Evolutionary conservation across 2,329 filamentous ascomycete genomes (phyloP), one percentile per base, ranked within the genome.

Genomic region (Grosmannia huntii): DNA sequence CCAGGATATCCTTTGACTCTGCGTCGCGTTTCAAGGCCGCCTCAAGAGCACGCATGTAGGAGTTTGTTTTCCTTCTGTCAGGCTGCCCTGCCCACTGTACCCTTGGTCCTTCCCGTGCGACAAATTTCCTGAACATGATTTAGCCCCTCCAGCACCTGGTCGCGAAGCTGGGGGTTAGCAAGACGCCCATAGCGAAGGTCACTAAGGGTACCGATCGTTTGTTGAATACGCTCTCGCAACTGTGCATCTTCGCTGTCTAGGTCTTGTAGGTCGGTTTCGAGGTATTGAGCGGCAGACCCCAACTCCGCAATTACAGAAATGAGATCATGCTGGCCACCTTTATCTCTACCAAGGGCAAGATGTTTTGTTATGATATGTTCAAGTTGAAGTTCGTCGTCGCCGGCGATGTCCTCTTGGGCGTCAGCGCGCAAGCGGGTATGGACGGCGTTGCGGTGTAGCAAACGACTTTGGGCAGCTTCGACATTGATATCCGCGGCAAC

Each of bases 161-260:
- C 77, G 28, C 76, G 76, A 36, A 91, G 71, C 60, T 82, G 76
- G 25, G 76, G 70, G 62, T 87, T 86, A 41, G 81, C 77, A 59
- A 94, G 79, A 58, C 84, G 84, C 44, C 90, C 90, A 66, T 94
- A 92, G 52, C 88, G 83, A 58, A 95, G 76, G 70, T 95, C 89
- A 69, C 89, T 95, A 68, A 96, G 73, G 53, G 81, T 82, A 36
- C 86, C 86, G 19, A 94, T 79, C 0, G 79, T 85, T 58, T 82
- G 77, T 62, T 78, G 78, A 56, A 94, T 78, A 12, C 82, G 79
- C 4, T 78, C 74, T 6, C 87, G 70, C 3, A 90, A 72, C 1
- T 69, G 68, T 0, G 76, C 75, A 57, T 86, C 82, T 63, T 92
- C 85, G 38, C 79, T 73, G 64, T 89, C 81, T 5, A 91, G 74